Evolutionary conservation across 2,329 filamentous ascomycete genomes (phyloP).

Genomic region (Botryosphaeria agaves): DNA sequence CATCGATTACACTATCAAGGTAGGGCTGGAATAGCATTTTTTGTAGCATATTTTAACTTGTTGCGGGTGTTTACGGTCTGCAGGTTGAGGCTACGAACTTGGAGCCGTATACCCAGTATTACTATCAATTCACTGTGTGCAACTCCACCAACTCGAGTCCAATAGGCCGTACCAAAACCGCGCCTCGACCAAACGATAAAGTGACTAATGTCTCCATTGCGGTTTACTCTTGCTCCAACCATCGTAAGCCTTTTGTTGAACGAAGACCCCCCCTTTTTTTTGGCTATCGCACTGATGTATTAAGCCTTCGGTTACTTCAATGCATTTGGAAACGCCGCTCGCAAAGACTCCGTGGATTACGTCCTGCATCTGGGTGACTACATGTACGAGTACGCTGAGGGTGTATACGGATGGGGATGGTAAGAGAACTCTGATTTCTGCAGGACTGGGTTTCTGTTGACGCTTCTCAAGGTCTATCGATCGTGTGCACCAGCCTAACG

Average conservation of each 20-base stretch:
- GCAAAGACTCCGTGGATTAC: slow-evolving; percentile 26
- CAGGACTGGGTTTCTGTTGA: slow-evolving; percentile 8
- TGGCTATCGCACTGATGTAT: slow-evolving; percentile 17
- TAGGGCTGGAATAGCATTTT: slow-evolving; percentile 13
- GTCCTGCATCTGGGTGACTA: slow-evolving; percentile 34
- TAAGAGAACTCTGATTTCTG: no score
- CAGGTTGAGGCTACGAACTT: slow-evolving; percentile 48
- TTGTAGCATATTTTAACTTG: background rate
- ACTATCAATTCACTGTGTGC: slow-evolving; percentile 55
- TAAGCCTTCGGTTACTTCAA: slow-evolving; percentile 25
- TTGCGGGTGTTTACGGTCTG: slow-evolving; percentile 5
- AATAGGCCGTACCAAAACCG: slow-evolving; percentile 53
- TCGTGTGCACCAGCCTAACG: slow-evolving; percentile 35
- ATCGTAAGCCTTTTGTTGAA: slow-evolving; percentile 32
- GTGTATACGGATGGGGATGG: slow-evolving; percentile 13
- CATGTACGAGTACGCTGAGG: slow-evolving; percentile 42
- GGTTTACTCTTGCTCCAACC: slow-evolving; percentile 57
- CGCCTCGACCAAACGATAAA: slow-evolving; percentile 38
- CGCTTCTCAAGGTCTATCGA: no score
- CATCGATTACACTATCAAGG: slow-evolving; percentile 61
- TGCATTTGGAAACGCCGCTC: slow-evolving; percentile 12
- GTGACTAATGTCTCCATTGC: slow-evolving; percentile 43
- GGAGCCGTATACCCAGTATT: slow-evolving; percentile 47
- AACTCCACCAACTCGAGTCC: slow-evolving; percentile 42
- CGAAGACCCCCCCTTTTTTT: no score